phyloP scores from a whole-genome alignment of 2,329 filamentous ascomycete genomes.

The Beauveria varroae region DNA sequence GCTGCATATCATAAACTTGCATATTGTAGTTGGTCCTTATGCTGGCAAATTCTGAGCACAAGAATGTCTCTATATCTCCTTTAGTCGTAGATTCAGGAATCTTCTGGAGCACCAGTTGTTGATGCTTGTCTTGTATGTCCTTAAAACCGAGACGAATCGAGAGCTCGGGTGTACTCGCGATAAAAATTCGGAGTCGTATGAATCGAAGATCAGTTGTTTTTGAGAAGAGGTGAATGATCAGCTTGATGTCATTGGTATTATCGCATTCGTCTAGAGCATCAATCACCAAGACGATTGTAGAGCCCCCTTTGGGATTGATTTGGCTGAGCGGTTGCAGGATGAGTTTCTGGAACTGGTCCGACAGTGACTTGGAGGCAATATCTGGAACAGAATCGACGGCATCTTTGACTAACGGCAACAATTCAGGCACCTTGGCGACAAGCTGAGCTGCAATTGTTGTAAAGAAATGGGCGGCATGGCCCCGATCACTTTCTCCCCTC shows the following conservation, averaged over 20 bases:
- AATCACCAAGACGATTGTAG: neutral
- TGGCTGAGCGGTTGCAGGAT: neutral
- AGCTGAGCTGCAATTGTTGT: conserved; percentile 30
- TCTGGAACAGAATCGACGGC: neutral
- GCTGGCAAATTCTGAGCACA: too few species aligned
- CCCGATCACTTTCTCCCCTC: conserved; percentile 28
- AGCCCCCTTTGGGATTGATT: neutral
- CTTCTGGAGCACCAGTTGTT: too few species aligned
- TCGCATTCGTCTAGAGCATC: conserved; percentile 6
- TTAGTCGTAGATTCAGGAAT: too few species aligned
- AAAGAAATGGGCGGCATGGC: conserved; percentile 27
- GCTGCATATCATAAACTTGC: too few species aligned
- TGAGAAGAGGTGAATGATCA: conserved; percentile 5
- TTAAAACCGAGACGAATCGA: conserved; percentile 30
- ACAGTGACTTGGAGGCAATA: neutral
- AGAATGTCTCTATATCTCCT: too few species aligned
- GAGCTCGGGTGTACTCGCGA: conserved; percentile 36
- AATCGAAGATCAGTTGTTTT: conserved; percentile 13
- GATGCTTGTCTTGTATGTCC: conserved; percentile 14
- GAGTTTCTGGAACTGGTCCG: neutral
- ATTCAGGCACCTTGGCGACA: conserved; percentile 16
- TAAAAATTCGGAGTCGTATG: conserved; percentile 25
- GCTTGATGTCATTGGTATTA: neutral
- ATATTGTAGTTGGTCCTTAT: too few species aligned
- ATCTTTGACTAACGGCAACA: neutral